Evolutionary conservation across 352 stramenopile species (phyloP).

Genomic region (Phytophthora constricta): DNA sequence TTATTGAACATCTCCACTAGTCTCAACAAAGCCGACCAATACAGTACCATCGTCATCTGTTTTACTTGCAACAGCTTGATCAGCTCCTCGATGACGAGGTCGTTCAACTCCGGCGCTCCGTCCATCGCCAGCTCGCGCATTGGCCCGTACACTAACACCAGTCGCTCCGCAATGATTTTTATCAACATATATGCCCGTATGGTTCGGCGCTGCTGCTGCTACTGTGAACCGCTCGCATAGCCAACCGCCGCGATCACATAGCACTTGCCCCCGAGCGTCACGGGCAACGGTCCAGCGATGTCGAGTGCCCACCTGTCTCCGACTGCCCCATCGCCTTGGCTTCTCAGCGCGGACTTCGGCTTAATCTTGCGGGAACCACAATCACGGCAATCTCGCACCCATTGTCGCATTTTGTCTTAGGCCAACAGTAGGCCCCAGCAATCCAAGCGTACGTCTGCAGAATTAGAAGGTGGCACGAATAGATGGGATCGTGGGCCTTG

Average conservation of each 20-base stretch:
- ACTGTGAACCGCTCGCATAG: conserved; percentile 24
- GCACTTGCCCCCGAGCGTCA: conserved; percentile 6
- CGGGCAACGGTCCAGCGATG: too few species aligned
- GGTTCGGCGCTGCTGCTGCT: neutral
- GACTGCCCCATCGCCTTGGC: too few species aligned
- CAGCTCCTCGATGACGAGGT: neutral
- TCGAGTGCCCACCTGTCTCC: conserved; percentile 27
- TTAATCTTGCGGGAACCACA: too few species aligned
- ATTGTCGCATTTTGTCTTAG: too few species aligned
- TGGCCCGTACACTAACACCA: conserved; percentile 14
- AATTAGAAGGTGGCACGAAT: too few species aligned
- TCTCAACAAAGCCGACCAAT: conserved; percentile 10
- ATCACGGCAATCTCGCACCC: too few species aligned
- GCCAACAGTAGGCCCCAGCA: too few species aligned
- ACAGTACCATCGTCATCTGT: conserved; percentile 19
- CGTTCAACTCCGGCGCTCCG: conserved; percentile 15
- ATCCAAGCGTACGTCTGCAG: too few species aligned
- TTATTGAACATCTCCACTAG: conserved; percentile 24
- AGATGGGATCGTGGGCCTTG: too few species aligned
- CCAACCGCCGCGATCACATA: conserved; percentile 21
- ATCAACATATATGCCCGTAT: conserved; percentile 5
- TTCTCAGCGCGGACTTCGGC: too few species aligned
- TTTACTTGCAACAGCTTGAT: conserved; percentile 11
- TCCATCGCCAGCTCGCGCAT: conserved; percentile 24
- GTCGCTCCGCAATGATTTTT: conserved; percentile 5